Evolutionary conservation across 164 flowering plant genomes (phyloP).

Genomic region (Echeveria elegans): DNA sequence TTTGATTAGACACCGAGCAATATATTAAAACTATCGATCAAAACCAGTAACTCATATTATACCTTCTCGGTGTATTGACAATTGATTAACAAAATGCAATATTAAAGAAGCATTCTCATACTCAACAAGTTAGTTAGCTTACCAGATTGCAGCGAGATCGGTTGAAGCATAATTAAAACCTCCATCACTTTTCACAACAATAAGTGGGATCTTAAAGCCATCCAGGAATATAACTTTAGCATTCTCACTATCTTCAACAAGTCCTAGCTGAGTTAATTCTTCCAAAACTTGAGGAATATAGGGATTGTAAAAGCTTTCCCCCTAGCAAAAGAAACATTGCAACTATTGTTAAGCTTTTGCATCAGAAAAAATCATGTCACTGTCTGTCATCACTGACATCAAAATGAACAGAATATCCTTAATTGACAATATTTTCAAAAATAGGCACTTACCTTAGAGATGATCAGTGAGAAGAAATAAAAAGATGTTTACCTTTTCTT

Average conservation of each 20-base stretch:
- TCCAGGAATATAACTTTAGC: slow-evolving; percentile 81
- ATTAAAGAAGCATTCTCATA: not conserved
- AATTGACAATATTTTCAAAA: not conserved
- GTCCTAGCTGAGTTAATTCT: slow-evolving; percentile 37
- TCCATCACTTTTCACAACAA: slow-evolving; percentile 93
- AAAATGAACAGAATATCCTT: not conserved
- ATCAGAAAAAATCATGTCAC: not conserved
- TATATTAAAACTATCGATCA: not conserved
- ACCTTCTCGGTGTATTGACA: not conserved
- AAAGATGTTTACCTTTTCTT: slow-evolving; percentile 62
- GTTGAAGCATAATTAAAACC: slow-evolving; percentile 96
- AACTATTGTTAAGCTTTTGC: not conserved
- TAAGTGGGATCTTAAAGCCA: slow-evolving; percentile 73
- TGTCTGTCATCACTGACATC: not conserved
- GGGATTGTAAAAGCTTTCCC: slow-evolving; percentile 95
- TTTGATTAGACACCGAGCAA: not conserved
- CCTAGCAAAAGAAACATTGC: slow-evolving; percentile 32
- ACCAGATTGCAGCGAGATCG: slow-evolving; percentile 93
- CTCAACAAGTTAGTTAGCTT: slow-evolving; percentile 19
- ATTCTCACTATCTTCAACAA: slow-evolving; percentile 84
- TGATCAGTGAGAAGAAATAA: not conserved
- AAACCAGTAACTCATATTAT: not conserved
- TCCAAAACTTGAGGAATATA: slow-evolving; percentile 62
- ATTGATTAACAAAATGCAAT: not conserved
- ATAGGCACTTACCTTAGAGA: not conserved